phyloP scores from a whole-genome alignment of 202 grass and related monocot species.

The Musa balbisiana region DNA sequence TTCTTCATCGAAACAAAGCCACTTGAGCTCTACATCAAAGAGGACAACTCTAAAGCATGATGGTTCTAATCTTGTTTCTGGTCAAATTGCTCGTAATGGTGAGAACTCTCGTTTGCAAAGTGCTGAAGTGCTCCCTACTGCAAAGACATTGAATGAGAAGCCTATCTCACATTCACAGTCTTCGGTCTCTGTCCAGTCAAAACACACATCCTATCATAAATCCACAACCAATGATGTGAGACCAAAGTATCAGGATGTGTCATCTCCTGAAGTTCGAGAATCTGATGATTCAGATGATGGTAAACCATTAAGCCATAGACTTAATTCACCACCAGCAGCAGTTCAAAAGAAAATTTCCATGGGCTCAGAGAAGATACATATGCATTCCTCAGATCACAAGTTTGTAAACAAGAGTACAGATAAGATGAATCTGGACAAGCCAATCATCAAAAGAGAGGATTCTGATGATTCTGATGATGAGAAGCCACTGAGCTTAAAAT shows the following conservation, averaged over 20 bases:
- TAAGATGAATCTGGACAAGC: neutral
- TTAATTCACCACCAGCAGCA: neutral
- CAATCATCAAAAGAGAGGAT: constrained; percentile 1
- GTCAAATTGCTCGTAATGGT: constrained; percentile 26
- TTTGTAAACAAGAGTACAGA: neutral
- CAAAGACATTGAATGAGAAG: constrained; percentile 23
- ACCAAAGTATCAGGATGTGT: constrained; percentile 22
- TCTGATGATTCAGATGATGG: constrained; percentile 64
- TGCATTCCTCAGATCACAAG: neutral
- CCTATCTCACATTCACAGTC: constrained; percentile 28
- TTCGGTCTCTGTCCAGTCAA: constrained; percentile 28
- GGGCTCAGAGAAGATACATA: neutral
- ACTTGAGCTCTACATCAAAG: constrained; percentile 7
- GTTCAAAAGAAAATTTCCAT: neutral
- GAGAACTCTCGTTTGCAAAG: constrained; percentile 19
- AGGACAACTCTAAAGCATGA: constrained; percentile 40
- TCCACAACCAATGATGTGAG: constrained; percentile 18
- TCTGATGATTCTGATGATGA: constrained; percentile 90
- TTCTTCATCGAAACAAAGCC: constrained; percentile 22
- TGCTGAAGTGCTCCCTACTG: constrained; percentile 26
- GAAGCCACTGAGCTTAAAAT: constrained; percentile 63
- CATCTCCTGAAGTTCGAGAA: constrained; percentile 25
- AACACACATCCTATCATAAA: constrained; percentile 27
- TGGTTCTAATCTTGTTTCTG: neutral
- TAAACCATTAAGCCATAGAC: constrained; percentile 40